Conservation (phyloP, 148 eudicot genomes). For the Amaranthus hypochondriacus region DNA sequence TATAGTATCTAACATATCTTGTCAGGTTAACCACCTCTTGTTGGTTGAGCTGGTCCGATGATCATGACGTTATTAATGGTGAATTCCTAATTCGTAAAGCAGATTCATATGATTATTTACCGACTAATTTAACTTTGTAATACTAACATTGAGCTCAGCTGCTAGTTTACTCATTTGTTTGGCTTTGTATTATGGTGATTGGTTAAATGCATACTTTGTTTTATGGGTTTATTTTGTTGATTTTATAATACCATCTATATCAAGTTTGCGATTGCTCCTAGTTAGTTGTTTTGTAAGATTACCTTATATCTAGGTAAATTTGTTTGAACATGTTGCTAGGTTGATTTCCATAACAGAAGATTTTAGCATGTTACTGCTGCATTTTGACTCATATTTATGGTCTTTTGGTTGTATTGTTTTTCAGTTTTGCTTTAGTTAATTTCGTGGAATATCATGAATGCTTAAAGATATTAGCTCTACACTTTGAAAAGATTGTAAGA, state of each 20-base stretch:
- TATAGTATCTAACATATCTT: too few relatives aligned
- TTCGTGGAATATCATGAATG: not conserved
- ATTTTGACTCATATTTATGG: not conserved
- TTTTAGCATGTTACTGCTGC: not conserved
- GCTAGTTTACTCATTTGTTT: not conserved
- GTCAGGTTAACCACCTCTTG: too few relatives aligned
- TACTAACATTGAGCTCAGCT: too few relatives aligned
- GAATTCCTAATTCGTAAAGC: too few relatives aligned
- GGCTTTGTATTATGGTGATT: conserved; percentile 7
- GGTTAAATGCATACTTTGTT: not conserved
- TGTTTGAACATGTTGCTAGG: not conserved
- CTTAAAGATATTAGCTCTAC: not conserved
- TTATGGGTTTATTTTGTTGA: not conserved
- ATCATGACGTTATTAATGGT: too few relatives aligned
- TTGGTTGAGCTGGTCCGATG: too few relatives aligned
- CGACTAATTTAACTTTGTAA: too few relatives aligned
- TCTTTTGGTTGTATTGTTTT: not conserved
- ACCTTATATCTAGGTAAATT: not conserved
- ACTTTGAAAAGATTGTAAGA: not conserved
- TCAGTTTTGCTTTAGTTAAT: not conserved
- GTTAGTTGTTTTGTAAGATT: not conserved
- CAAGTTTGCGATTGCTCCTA: not conserved
- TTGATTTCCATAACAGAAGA: not conserved
- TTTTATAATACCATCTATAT: not conserved
- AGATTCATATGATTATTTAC: too few relatives aligned